A percentile compares a stretch with the other conserved stretches of the same genome.
These are phyloP conservation scores for Candolleomyces efflorescens DNA, from an alignment of 768 basidiomycete species.

Conservation along the genomic window DNA sequence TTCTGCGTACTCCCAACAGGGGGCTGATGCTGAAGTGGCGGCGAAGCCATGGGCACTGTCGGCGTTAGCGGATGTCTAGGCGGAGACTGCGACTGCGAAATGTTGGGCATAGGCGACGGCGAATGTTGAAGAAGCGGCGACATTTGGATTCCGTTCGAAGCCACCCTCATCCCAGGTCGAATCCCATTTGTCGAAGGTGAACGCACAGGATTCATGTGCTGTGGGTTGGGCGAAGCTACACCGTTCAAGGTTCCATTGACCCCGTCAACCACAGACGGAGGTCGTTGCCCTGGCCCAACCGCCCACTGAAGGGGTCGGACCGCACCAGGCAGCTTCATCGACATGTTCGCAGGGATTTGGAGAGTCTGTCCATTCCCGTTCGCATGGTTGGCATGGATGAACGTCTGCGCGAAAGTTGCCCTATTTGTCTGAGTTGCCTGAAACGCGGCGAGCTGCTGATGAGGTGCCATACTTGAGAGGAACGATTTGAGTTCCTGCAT, in stretches of 20 bases:
- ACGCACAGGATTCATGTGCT: constrained; percentile 34
- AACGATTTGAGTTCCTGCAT: constrained; percentile 57
- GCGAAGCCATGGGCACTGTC: constrained; percentile 50
- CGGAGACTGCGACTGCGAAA: constrained; percentile 44
- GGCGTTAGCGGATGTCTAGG: constrained; percentile 48
- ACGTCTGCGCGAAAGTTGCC: constrained; percentile 14
- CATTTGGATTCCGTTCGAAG: constrained; percentile 40
- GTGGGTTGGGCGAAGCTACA: constrained; percentile 34
- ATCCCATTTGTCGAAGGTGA: constrained; percentile 57
- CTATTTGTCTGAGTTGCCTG: constrained; percentile 23
- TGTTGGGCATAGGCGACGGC: constrained; percentile 42
- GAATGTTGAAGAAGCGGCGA: constrained; percentile 50
- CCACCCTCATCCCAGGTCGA: constrained; percentile 38
- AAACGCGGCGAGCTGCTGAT: constrained; percentile 35
- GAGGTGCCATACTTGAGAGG: constrained; percentile 39
- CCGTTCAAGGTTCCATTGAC: constrained; percentile 17
- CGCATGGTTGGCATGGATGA: constrained; percentile 16
- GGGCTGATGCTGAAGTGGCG: constrained; percentile 53
- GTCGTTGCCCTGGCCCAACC: constrained; percentile 27
- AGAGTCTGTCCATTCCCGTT: constrained; percentile 19
- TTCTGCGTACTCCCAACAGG: constrained; percentile 47
- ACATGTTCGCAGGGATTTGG: constrained; percentile 28
- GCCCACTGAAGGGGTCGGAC: constrained; percentile 38
- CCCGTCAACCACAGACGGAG: constrained; percentile 29
- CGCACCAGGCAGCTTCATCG: constrained; percentile 33